Evolutionary conservation across 2,329 filamentous ascomycete species (phyloP).

Genomic region (Hypocreales sp.): DNA sequence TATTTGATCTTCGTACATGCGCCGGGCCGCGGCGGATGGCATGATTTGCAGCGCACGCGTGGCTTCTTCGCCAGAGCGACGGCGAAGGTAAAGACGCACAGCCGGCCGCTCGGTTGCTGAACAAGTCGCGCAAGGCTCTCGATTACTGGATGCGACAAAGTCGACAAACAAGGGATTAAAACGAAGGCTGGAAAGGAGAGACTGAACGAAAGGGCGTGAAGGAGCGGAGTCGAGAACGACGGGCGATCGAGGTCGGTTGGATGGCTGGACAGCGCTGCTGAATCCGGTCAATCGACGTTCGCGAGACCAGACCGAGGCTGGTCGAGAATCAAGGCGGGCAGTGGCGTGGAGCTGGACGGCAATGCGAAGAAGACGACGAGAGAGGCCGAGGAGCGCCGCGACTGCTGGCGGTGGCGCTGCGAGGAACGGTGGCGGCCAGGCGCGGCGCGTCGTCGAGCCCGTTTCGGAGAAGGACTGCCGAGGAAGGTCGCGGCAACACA

Average conservation of each 20-base stretch:
- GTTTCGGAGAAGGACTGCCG: conserved; percentile 10
- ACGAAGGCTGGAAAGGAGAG: conserved; percentile 5
- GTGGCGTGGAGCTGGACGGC: too few relatives aligned
- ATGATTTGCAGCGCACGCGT: conserved; percentile 23
- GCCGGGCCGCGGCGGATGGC: conserved; percentile 45
- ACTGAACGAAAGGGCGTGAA: conserved; percentile 4
- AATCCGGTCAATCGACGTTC: conserved; percentile 21
- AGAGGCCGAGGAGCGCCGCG: conserved; percentile 1
- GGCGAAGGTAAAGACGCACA: not conserved
- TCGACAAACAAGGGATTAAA: not conserved
- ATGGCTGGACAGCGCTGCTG: conserved; percentile 37
- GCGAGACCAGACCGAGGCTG: conserved; percentile 7
- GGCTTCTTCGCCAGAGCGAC: too few relatives aligned
- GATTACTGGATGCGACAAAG: too few relatives aligned
- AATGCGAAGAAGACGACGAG: conserved; percentile 1
- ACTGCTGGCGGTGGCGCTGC: too few relatives aligned
- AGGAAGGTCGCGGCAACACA: conserved; percentile 8
- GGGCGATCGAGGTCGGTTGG: conserved; percentile 4
- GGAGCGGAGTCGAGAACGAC: conserved; percentile 6
- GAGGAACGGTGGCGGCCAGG: too few relatives aligned
- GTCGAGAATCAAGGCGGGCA: conserved; percentile 1
- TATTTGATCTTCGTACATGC: conserved; percentile 54
- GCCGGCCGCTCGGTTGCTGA: not conserved
- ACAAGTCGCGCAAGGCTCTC: too few relatives aligned
- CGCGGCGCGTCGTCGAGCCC: conserved; percentile 4